A percentile compares a stretch with the other conserved stretches of the same genome.
phyloP scores from a whole-genome alignment of 148 eudicot species.

The Diospyros lotus region DNA sequence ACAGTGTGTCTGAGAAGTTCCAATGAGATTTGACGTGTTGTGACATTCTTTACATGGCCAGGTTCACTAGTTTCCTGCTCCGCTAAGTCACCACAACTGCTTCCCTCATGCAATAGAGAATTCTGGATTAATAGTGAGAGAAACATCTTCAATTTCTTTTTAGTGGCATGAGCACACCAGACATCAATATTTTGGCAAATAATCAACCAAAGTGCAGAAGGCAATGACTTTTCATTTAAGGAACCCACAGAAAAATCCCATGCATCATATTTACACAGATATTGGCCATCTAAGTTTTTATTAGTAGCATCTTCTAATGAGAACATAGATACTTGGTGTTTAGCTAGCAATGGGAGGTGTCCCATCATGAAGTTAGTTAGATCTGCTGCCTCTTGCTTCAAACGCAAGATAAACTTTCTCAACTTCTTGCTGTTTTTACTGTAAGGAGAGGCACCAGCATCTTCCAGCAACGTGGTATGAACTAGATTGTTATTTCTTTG shows the following conservation, averaged over 20 bases:
- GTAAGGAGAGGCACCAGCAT: constrained; percentile 20
- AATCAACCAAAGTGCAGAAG: constrained; percentile 72
- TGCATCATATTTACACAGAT: constrained; percentile 18
- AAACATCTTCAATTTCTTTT: constrained; percentile 60
- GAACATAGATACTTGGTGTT: constrained; percentile 19
- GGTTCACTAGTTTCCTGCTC: constrained; percentile 14
- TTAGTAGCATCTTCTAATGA: constrained; percentile 17
- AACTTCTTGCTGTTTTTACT: constrained; percentile 36
- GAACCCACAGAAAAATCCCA: constrained; percentile 61
- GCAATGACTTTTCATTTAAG: constrained; percentile 53
- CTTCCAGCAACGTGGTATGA: constrained; percentile 28
- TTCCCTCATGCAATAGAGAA: constrained; percentile 31
- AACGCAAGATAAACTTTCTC: constrained; percentile 27
- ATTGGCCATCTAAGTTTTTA: constrained; percentile 13
- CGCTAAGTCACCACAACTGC: constrained; percentile 18
- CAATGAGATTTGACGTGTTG: constrained; percentile 44
- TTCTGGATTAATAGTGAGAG: constrained; percentile 41
- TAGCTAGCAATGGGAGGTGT: constrained; percentile 30
- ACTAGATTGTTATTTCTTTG: constrained; percentile 31
- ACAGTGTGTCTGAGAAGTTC: constrained; percentile 57
- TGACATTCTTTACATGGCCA: constrained; percentile 32
- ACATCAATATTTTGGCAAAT: constrained; percentile 67
- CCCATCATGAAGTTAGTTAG: constrained; percentile 60
- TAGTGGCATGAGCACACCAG: constrained; percentile 71
- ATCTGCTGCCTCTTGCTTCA: constrained; percentile 64